Conservation (phyloP, 2,329 filamentous ascomycete species). For the Metarhizium album region DNA sequence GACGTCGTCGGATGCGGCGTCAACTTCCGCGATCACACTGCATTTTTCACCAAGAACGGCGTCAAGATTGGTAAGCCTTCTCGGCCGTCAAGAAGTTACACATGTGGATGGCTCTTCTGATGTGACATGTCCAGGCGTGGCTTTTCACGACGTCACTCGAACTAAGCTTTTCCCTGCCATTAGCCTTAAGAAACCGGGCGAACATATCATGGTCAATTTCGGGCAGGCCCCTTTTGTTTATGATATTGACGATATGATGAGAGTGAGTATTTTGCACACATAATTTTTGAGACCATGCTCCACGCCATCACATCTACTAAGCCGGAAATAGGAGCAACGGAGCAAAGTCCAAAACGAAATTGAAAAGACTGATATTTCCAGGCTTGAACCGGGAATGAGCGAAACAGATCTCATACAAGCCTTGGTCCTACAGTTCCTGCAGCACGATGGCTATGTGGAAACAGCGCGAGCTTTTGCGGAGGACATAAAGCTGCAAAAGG, state of each 20-base stretch:
- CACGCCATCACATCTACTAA: conserved; percentile 7
- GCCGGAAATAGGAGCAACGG: conserved; percentile 43
- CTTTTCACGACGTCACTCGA: conserved; percentile 55
- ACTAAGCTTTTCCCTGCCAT: conserved; percentile 56
- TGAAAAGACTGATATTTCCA: conserved; percentile 41
- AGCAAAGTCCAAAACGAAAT: conserved; percentile 51
- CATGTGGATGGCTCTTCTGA: not conserved
- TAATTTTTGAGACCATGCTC: not conserved
- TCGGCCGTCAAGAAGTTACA: not conserved
- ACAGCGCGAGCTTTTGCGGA: conserved; percentile 80
- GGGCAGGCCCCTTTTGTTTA: conserved; percentile 72
- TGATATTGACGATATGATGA: conserved; percentile 81
- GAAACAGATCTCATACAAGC: conserved; percentile 75
- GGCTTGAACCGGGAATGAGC: conserved; percentile 50
- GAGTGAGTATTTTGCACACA: conserved; percentile 38
- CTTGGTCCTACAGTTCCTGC: conserved; percentile 74
- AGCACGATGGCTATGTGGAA: conserved; percentile 92
- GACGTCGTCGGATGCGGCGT: conserved; percentile 56
- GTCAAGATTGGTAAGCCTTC: conserved; percentile 36
- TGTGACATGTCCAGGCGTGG: conserved; percentile 40
- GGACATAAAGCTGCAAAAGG: conserved; percentile 66
- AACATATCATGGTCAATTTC: conserved; percentile 54
- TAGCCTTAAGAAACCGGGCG: conserved; percentile 54
- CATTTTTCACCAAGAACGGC: conserved; percentile 62
- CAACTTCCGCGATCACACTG: conserved; percentile 51